Evolutionary conservation across 129 eudicot genomes (phyloP).

Genomic region (Chrysanthemum lavandulifolium): DNA sequence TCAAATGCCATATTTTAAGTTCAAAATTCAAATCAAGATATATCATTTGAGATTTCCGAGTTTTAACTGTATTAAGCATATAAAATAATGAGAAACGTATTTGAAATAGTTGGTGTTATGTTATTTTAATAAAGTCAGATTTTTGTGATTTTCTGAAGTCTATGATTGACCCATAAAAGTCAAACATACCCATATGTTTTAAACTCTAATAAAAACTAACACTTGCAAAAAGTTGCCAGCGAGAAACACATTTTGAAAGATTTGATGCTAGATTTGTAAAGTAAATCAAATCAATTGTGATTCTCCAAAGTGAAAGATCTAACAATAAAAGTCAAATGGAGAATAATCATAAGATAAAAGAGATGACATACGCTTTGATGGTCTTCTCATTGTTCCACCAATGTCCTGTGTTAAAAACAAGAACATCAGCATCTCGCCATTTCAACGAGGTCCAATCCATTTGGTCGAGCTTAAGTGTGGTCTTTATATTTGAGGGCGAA

Average conservation of each 20-base stretch:
- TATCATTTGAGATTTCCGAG: background rate
- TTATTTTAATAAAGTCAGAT: background rate
- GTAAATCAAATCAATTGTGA: background rate
- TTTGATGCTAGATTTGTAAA: background rate
- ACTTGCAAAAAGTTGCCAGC: background rate
- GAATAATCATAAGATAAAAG: background rate
- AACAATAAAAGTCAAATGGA: background rate
- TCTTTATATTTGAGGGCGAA: slow-evolving; percentile 42
- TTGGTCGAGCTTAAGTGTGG: slow-evolving; percentile 64
- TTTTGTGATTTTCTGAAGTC: background rate
- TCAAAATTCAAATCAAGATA: background rate
- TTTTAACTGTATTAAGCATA: background rate
- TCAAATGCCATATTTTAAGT: background rate
- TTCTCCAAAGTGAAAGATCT: background rate
- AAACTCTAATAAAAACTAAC: background rate
- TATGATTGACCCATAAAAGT: slow-evolving; percentile 3
- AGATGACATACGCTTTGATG: slow-evolving; percentile 52
- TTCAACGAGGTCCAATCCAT: slow-evolving; percentile 81
- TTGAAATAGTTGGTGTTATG: background rate
- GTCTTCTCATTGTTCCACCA: slow-evolving; percentile 99
- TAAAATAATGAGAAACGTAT: background rate
- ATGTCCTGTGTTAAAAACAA: slow-evolving; percentile 86
- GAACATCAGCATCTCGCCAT: slow-evolving; percentile 83
- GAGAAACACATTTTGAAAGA: background rate
- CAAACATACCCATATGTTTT: slow-evolving; percentile 1